A percentile compares a stretch with the other conserved stretches of the same genome.
Conservation (phyloP, 352 stramenopile species). For the Pythium guiyangense region DNA sequence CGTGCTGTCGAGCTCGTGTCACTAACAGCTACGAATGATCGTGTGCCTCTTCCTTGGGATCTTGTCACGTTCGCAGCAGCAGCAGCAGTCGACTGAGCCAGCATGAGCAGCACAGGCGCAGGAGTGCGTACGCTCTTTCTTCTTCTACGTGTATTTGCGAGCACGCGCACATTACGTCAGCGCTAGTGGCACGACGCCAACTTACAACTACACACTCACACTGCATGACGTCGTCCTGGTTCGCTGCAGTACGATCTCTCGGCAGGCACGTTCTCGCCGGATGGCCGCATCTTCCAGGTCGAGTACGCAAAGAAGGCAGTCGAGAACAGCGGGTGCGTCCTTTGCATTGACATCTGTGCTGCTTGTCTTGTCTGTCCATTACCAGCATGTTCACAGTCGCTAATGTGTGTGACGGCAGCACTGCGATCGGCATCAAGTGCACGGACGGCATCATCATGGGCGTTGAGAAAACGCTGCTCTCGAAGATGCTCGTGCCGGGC, state of each 20-base stretch:
- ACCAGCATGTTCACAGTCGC: no score
- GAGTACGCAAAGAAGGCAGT: slow-evolving; percentile 98
- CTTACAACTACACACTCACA: neutral
- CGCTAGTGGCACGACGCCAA: neutral
- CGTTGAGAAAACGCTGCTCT: slow-evolving; percentile 94
- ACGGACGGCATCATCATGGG: slow-evolving; percentile 96
- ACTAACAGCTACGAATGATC: neutral
- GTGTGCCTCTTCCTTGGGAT: neutral
- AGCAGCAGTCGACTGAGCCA: slow-evolving; percentile 5
- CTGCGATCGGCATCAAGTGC: slow-evolving; percentile 97
- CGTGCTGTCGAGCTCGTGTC: neutral
- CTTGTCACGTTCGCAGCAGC: neutral
- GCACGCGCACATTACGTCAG: neutral
- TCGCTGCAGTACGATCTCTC: slow-evolving; percentile 76
- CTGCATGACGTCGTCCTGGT: neutral
- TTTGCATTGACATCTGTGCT: neutral
- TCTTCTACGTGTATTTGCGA: neutral
- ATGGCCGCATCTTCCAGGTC: slow-evolving; percentile 98
- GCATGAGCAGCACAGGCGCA: slow-evolving; percentile 82
- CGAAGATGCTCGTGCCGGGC: slow-evolving; percentile 90
- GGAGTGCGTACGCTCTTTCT: slow-evolving; percentile 28
- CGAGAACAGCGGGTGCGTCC: slow-evolving; percentile 90
- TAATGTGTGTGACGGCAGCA: slow-evolving; percentile 39
- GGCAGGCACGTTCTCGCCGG: slow-evolving; percentile 94
- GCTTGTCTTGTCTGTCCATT: no score